Percentiles rank a stretch among this genome's conserved stretches.
These are phyloP conservation scores for Xylaria sp. DNA, from an alignment of 2,329 filamentous ascomycete genomes.

Conservation along the genomic window DNA sequence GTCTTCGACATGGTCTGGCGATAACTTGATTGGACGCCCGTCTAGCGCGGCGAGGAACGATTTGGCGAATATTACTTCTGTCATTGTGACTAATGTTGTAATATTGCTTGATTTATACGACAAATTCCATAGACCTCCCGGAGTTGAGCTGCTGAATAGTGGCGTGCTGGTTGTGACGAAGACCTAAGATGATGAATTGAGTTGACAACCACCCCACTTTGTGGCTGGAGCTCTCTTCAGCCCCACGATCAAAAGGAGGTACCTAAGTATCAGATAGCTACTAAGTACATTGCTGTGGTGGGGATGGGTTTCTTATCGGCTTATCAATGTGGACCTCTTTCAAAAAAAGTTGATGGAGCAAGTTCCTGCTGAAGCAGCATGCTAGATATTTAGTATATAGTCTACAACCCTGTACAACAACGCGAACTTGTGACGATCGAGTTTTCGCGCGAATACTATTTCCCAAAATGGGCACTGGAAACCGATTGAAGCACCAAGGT, in stretches of 20 bases:
- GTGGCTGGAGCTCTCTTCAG: conserved; percentile 43
- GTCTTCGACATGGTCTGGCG: conserved; percentile 91
- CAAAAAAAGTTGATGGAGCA: conserved; percentile 46
- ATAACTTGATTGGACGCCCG: conserved; percentile 80
- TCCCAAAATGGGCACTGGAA: conserved; percentile 82
- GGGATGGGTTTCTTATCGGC: conserved; percentile 41
- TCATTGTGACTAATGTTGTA: conserved; percentile 63
- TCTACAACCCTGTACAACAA: conserved; percentile 15
- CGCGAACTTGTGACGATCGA: conserved; percentile 6
- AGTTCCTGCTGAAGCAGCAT: conserved; percentile 19
- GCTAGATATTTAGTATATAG: conserved; percentile 10
- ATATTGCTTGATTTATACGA: background rate
- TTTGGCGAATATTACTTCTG: conserved; percentile 87
- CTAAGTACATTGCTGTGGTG: conserved; percentile 3
- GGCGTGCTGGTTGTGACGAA: conserved; percentile 25
- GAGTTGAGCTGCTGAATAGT: conserved; percentile 2
- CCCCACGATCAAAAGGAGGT: background rate
- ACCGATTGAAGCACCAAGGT: conserved; percentile 90
- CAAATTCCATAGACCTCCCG: background rate
- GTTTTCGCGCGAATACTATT: conserved; percentile 2
- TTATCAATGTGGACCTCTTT: conserved; percentile 42
- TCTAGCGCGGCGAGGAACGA: conserved; percentile 85
- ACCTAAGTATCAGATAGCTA: background rate
- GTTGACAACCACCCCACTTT: conserved; percentile 41
- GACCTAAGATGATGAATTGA: conserved; percentile 16